Base-by-base conservation (phyloP, 257 asterid genomes). In the Fraxinus excelsior region DNA sequence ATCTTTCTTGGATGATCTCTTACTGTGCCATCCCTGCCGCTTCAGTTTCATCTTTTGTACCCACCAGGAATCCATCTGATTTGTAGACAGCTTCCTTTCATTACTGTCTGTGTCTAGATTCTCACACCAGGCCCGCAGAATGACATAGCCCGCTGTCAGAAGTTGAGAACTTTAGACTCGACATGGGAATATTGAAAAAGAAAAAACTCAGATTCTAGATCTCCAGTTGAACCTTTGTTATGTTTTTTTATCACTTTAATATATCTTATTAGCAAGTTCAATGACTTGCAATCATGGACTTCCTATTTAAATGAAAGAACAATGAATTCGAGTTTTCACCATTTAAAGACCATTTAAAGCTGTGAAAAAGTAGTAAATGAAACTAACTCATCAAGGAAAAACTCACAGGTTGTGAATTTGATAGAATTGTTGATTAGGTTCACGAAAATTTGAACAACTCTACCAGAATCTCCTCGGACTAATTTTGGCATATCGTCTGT, bases 401-500 rank as follows among this genome's bases (percentile, higher is more conserved):
- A 86, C 97, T 89, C 84, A 94, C 98, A 84, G 40, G 88, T 85
- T 21, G 98, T 92, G 80, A 94, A 94, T 84, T 94, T 94, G 85
- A 92, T 89, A 8, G 98, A 94, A 78, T 94, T 94, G 86, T 92
- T 94, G 46, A 94, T 86, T 64, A 92, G 84, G 84, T 94, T 94
- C 32, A 97, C 93, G 49, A 92, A 94, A 37, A 94, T 88, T 83
- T 94, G 98, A 79, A 94, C 92, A 79, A 92, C 88, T 90, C 98
- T 87, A 56, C 92, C 97, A 8, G 98, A 92, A 83, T 94, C 98
- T 79, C 98, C 98, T 18, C 73, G 87, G 29, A 92, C 96, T 66
- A 90, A 51, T 84, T 86, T 94, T 68, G 98, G 98, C 94, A 94
- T 94, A 76, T 94, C 97, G 82, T 94, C 98, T 94, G 91, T 69